phyloP scores from a whole-genome alignment of 148 eudicot species.

The Pharnaceum exiguum region DNA sequence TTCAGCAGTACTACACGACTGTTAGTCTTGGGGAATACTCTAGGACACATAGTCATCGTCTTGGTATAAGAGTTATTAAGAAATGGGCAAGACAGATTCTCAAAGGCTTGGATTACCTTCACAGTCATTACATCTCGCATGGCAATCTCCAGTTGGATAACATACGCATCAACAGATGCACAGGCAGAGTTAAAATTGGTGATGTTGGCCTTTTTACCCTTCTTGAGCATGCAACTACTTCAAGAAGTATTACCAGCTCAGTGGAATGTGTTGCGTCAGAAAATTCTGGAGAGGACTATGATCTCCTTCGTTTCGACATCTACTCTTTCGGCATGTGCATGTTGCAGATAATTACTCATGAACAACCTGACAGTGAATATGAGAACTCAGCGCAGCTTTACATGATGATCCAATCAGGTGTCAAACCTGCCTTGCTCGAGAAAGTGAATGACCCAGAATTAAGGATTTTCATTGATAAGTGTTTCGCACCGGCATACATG shows the following conservation, averaged over 20 bases:
- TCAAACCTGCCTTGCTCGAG: conserved; percentile 49
- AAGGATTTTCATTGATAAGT: conserved; percentile 64
- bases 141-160: conserved; percentile 36
- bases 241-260: conserved; percentile 15
- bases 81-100: conserved; percentile 35
- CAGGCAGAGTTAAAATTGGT: conserved; percentile 29
- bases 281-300: conserved; percentile 24
- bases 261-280: conserved; percentile 33
- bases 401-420: conserved; percentile 46
- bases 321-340: conserved; percentile 35
- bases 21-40: conserved; percentile 15
- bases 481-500: conserved; percentile 60
- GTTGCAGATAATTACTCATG: conserved; percentile 28
- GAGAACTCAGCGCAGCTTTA: conserved; percentile 23
- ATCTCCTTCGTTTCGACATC: conserved; percentile 24
- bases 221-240: conserved; percentile 19
- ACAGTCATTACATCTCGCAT: conserved; percentile 31
- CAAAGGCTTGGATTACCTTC: conserved; percentile 27
- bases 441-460: conserved; percentile 56
- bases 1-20: conserved; percentile 21
- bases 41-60: conserved; percentile 14
- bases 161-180: conserved; percentile 32
- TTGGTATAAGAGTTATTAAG: conserved; percentile 28
- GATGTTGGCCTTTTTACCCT: conserved; percentile 28
- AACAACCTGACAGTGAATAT: conserved; percentile 25